Evolutionary conservation across 2,329 filamentous ascomycete species (phyloP), one percentile per base, ranked within the genome.

Genomic region (Exophiala calicioides): DNA sequence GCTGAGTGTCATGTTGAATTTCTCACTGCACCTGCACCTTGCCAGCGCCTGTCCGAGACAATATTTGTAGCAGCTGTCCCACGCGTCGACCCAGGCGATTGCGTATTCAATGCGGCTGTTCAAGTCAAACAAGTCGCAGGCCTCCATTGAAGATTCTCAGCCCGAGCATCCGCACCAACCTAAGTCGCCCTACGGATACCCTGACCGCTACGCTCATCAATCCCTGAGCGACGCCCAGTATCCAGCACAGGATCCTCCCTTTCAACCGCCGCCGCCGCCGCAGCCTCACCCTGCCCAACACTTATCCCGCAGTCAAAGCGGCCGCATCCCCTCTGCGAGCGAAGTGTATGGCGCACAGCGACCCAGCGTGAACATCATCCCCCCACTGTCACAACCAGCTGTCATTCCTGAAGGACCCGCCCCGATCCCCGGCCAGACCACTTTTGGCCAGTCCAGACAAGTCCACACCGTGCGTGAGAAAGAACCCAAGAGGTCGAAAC

Each of bases 41-140:
- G n/a, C n/a, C n/a, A n/a, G n/a, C n/a, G 16, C 10, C 35, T 29
- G 36, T 40, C 19, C 23, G 29, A 42, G 47, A 49, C 42, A 18
- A 43, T 31, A 23, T 21, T 30, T 19, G 24, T 43, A 40, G 35
- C 27, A 49, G 21, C 44, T 36, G 23, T 43, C 35, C 31, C 38
- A 3, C 27, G 23, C 24, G 21, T 40, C 48, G 24, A 27, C 39
- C 42, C 37, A 20, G 23, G 42, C 32, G 35, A 27, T 33, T 29
- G 36, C 31, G 38, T 39, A 33, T 49, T 57, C 54, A 49, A 58
- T 58, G 56, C 54, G 50, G 45, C 48, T 59, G 24, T 59, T 60
- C 53, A 57, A 55, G 39, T 49, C 36, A 16, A 52, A 60, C 53
- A 60, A 60, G 55, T 59, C 56, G 53, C 56, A 59, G 52, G 55